Base-by-base conservation (phyloP, 2,329 filamentous ascomycete genomes). In the Diplodia intermedia region DNA sequence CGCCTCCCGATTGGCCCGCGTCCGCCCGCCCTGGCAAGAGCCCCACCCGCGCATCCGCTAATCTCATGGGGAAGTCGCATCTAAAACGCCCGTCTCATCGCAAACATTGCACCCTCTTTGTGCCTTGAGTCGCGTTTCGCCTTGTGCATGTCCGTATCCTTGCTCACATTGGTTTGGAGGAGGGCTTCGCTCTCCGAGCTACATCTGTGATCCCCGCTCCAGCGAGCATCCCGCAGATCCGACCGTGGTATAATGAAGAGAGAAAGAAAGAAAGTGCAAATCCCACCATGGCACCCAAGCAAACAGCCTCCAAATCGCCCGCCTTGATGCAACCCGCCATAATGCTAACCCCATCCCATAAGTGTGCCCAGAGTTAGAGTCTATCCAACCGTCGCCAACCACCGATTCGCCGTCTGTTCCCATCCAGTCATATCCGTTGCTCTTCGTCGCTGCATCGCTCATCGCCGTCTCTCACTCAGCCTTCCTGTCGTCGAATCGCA, bases 51-150 rank as follows among this genome's bases (percentile, higher is more conserved):
- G 12, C 29, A 49, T 31, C 60, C 60, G 60, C 18, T 20, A 63
- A 63, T 63, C 60, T 63, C 60, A 43, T 43, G 60, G 60, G 60
- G 60, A 63, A 52, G 60, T 18, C 31, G 60, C 31, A 36, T 52
- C 23, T 33, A 52, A 62, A 62, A 62, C 43, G 33, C 57, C 29
- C 29, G 60, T 47, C 40, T 9, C 12, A 36, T 40, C 33, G 14
- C 55, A 26, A 33, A 40, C 31, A 33, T 33, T 33, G 5, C 31
- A 33, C 6, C 23, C 23, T 26, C 23, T 26, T 26, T 26, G 23
- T 26, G 7, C 9, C 15, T 55, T 33, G 11, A 18, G 7, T 31
- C 8, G 5, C 12, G 11, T 29, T 6, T 31, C 20, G 26, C n/a
- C 20, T 29, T 52, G 11, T 38, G 11, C 9, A 43, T 43, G 38